These are phyloP conservation scores for Boletellus emodensis DNA, from an alignment of 768 basidiomycete species.

Conservation along the genomic window DNA sequence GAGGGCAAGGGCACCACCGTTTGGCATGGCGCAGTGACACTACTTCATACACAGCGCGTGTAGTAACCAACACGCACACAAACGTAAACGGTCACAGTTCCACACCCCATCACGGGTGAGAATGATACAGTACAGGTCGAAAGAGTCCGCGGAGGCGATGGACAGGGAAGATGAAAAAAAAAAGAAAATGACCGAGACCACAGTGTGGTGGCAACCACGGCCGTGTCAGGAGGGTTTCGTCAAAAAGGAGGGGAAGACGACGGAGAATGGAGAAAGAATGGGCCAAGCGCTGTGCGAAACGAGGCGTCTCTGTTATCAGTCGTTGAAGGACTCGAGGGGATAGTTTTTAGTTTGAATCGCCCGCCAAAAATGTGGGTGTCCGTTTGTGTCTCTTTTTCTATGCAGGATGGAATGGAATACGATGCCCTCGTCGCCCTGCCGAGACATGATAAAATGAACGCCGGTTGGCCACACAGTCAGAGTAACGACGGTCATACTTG, in stretches of 20 bases:
- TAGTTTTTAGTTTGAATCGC: constrained; percentile 59
- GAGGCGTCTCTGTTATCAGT: constrained; percentile 2
- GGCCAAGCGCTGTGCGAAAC: not conserved
- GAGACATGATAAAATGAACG: constrained; percentile 2
- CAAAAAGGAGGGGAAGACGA: not conserved
- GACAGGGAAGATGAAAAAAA: not conserved
- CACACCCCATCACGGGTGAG: not conserved
- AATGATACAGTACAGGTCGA: not conserved
- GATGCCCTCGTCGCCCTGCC: constrained; percentile 61
- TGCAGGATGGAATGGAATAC: constrained; percentile 68
- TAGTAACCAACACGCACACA: not conserved
- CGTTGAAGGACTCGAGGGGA: constrained; percentile 42
- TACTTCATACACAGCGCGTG: not conserved
- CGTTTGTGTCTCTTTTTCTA: constrained; percentile 42
- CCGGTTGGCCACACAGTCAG: not conserved
- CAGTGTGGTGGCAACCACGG: constrained; percentile 5
- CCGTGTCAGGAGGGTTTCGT: constrained; percentile 20
- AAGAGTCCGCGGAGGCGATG: constrained; percentile 9
- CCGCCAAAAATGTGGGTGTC: constrained; percentile 53
- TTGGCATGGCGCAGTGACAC: not conserved
- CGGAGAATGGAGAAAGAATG: not conserved
- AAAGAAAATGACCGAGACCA: not conserved
- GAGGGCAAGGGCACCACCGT: too few species aligned
- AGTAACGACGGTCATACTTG: constrained; percentile 27
- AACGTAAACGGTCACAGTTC: constrained; percentile 6